Percentiles rank a stretch among this genome's conserved stretches.
Evolutionary conservation across 2,329 filamentous ascomycete genomes (phyloP).

Genomic region (Aureobasidium sp.): DNA sequence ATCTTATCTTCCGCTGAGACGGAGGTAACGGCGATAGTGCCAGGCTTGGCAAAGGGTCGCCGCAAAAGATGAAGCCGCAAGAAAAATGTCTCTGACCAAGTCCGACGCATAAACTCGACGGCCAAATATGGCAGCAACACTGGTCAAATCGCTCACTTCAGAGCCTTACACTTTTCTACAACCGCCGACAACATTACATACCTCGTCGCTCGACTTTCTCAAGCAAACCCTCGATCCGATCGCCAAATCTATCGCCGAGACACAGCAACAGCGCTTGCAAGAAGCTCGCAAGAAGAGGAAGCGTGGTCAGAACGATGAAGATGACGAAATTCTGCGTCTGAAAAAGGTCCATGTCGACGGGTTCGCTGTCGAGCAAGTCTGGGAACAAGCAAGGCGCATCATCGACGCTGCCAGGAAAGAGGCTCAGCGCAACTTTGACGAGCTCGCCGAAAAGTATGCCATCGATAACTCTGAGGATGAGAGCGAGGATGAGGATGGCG

Average conservation of each 20-base stretch:
- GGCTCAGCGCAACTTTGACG: slow-evolving; percentile 43
- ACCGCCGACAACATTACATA: slow-evolving; percentile 59
- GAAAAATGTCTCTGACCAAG: slow-evolving; percentile 6
- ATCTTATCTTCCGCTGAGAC: no score
- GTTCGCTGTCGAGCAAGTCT: slow-evolving; percentile 82
- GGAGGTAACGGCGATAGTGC: not conserved
- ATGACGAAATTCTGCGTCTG: slow-evolving; percentile 59
- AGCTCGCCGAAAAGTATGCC: slow-evolving; percentile 23
- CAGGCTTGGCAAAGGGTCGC: not conserved
- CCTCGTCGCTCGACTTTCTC: slow-evolving; percentile 64
- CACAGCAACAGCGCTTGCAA: slow-evolving; percentile 62
- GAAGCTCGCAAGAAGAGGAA: slow-evolving; percentile 71
- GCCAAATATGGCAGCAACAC: slow-evolving; percentile 6
- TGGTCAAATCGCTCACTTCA: slow-evolving; percentile 17
- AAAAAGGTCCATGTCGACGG: slow-evolving; percentile 80
- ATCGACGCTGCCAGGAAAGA: slow-evolving; percentile 58
- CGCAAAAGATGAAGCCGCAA: slow-evolving; percentile 11
- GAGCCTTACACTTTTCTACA: slow-evolving; percentile 68
- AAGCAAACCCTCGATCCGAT: slow-evolving; percentile 75
- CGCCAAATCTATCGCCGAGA: slow-evolving; percentile 64
- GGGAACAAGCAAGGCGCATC: slow-evolving; percentile 85
- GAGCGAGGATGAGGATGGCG: slow-evolving; percentile 28
- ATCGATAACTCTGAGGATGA: slow-evolving; percentile 23
- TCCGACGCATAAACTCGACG: not conserved
- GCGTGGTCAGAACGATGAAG: slow-evolving; percentile 47